Evolutionary conservation across 106 monocot genomes (phyloP), one percentile per base, ranked within the genome.

Genomic region (Dendrobium officinale): DNA sequence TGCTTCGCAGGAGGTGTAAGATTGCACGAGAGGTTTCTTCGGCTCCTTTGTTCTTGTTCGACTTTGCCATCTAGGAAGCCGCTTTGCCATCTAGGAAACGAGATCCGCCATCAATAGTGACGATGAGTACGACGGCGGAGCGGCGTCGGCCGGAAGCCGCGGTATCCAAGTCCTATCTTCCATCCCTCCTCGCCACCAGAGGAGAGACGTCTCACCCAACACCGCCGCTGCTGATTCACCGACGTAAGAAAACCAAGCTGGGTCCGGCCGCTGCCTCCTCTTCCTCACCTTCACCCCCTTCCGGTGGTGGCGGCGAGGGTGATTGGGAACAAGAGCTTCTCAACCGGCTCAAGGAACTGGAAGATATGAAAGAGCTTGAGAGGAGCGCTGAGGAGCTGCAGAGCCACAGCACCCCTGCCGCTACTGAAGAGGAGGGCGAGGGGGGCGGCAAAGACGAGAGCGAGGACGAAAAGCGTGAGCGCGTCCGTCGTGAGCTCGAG

Each of bases 281-380:
- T 33, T 15, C 37, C 37, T 78, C 29, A 40, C 45, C 17, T 58
- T 51, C 51, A 51, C 51, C 51, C 51, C 51, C 64, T 3, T 67
- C 54, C 48, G 51, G 82, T 48, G 78, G 72, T 0, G 81, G 78
- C 27, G 79, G 64, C 9, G 84, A 73, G 9, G 82, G 47, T 24
- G 86, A 87, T 26, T 87, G 88, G 91, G 87, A 93, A 84, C 81
- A 76, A 84, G 82, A 93, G 74, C 44, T 93, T 64, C 47, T 79
- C 78, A 82, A 67, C 40, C 77, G 87, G 75, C 51, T 91, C 26
- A 88, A 86, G 80, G 94, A 95, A 55, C 45, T 88, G 83, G 95
- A 95, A 90, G 95, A 90, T 79, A 95, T 92, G 90, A 85, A 89
- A 82, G 95, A 92, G 82, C 84, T 95, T 16, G 92, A 92, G 83